A percentile compares a stretch with the other conserved stretches of the same genome.
Evolutionary conservation across 345 rosid genomes (phyloP).

Genomic region (Alliaria petiolata): DNA sequence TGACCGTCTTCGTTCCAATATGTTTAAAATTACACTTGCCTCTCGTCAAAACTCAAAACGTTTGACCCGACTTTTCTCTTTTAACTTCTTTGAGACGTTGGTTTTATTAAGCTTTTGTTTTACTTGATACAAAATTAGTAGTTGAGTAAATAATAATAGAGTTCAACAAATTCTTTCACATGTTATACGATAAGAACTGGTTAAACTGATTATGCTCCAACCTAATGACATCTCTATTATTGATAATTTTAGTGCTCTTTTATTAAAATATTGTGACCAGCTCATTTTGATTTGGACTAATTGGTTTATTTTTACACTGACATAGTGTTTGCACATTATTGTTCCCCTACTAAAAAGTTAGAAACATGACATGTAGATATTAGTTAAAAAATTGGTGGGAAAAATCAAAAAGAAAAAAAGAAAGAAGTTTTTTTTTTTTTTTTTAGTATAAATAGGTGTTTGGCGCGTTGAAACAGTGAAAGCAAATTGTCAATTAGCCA

Average conservation of each 20-base stretch:
- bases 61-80: constrained; percentile 10
- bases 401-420: not conserved
- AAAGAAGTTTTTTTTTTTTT: too few relatives aligned
- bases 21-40: not conserved
- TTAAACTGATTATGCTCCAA: too few relatives aligned
- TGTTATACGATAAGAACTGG: too few relatives aligned
- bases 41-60: constrained; percentile 21
- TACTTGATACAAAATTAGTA: not conserved
- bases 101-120: not conserved
- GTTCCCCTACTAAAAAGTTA: not conserved
- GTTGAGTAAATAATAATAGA: not conserved
- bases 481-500: too few relatives aligned
- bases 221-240: too few relatives aligned
- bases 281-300: not conserved
- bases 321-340: not conserved
- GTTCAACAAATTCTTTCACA: too few relatives aligned
- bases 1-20: constrained; percentile 15
- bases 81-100: not conserved
- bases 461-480: too few relatives aligned
- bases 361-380: not conserved
- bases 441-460: too few relatives aligned
- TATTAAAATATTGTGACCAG: too few relatives aligned
- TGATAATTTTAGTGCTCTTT: too few relatives aligned
- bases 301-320: not conserved
- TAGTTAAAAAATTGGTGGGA: not conserved